A percentile compares a stretch with the other conserved stretches of the same genome.
Evolutionary conservation across 2,329 filamentous ascomycete genomes (phyloP).

Genomic region (Aspergillus udagawae): DNA sequence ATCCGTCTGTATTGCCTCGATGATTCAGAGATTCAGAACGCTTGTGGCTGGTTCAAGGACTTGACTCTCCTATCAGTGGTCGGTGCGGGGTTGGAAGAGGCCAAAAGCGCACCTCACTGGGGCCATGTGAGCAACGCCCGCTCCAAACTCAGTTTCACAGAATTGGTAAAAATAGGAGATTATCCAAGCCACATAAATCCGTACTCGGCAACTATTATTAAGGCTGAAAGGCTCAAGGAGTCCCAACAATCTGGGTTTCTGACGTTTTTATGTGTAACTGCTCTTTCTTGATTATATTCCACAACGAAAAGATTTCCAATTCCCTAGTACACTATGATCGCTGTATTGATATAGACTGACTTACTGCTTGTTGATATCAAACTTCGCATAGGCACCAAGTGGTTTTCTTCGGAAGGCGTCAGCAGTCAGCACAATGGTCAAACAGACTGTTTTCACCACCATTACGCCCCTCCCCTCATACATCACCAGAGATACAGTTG

Average conservation of each 20-base stretch:
- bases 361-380: not conserved
- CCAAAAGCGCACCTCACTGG: too few species aligned
- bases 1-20: not conserved
- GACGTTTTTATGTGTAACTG: not conserved
- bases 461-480: slow-evolving; percentile 70
- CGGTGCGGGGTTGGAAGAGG: not conserved
- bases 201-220: not conserved
- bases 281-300: not conserved
- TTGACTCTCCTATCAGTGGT: not conserved
- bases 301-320: not conserved
- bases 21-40: not conserved
- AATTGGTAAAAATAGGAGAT: not conserved
- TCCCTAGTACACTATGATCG: not conserved
- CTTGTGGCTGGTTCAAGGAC: not conserved
- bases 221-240: too few species aligned
- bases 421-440: slow-evolving; percentile 53
- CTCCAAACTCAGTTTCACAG: not conserved
- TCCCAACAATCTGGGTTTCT: not conserved
- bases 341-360: not conserved
- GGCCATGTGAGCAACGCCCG: not conserved
- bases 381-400: not conserved
- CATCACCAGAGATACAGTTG: slow-evolving; percentile 65
- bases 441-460: slow-evolving; percentile 68
- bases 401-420: not conserved
- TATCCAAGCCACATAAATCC: not conserved